Evolutionary conservation across 169 alveolate species (phyloP), one percentile per base, ranked within the genome.

Genomic region (Cryptosporidium bovis): DNA sequence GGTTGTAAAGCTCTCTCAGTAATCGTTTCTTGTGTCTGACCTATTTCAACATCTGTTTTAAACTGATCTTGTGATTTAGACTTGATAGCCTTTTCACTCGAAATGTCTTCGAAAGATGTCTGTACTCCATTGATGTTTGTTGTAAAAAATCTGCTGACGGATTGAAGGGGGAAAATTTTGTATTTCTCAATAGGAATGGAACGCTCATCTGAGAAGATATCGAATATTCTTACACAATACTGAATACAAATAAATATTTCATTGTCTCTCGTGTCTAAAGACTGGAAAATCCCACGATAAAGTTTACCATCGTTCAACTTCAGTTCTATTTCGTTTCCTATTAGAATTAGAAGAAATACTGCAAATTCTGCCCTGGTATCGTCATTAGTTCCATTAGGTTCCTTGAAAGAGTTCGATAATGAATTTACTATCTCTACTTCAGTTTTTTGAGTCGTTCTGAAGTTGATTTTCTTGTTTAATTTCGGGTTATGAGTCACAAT

Each of bases 261-360:
- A 40, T 12, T 44, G 1, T 77, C 77, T 20, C 15, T 71, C n/a
- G 71, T 77, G 6, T 64, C 50, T 13, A 77, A 31, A 1, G 87
- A 77, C 15, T 77, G 87, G 44, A 77, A 77, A 44, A 77, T 34
- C 0, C 87, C 87, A 29, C 77, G 62, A 36, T 60, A 77, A 34
- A 44, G 40, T 20, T 34, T 18, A 16, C 34, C 33, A 33, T 77
- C 71, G 4, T 5, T 40, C 16, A 77, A 62, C 13, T 60, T 77
- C 65, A 77, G 24, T 40, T 77, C 87, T 40, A 77, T 71, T 24
- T 77, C 87, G 10, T 60, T 34, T 20, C 87, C 87, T 27, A 77
- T 50, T 48, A 77, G 40, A 24, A 77, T 27, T 0, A 77, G 64
- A 6, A 77, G 50, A 36, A 77, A 44, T 27, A 77, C 71, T 36